phyloP scores from a whole-genome alignment of 371 early-diverging fungal species.

The Zopfochytrium polystomum region DNA sequence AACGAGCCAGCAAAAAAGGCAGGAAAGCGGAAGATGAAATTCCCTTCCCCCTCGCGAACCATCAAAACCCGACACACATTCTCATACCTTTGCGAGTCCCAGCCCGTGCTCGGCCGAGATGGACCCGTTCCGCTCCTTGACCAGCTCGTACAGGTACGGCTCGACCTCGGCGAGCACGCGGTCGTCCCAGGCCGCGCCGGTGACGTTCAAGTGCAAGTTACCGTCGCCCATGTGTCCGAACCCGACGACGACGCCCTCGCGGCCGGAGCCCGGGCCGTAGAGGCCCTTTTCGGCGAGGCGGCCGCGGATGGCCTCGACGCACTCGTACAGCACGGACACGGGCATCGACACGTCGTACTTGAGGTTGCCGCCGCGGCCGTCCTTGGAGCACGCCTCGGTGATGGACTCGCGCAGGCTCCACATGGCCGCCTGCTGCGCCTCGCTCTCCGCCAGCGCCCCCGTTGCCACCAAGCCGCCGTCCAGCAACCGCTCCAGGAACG shows the following conservation, averaged over 20 bases:
- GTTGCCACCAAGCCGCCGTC: constrained; percentile 69
- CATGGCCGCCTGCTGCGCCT: constrained; percentile 61
- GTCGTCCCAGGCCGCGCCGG: constrained; percentile 48
- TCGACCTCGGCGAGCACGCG: constrained; percentile 70
- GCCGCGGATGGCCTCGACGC: constrained; percentile 75
- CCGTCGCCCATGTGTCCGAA: constrained; percentile 74
- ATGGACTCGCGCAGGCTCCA: constrained; percentile 93
- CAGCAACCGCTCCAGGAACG: constrained; percentile 68
- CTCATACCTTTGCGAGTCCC: constrained; percentile 47
- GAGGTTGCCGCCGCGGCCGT: constrained; percentile 69
- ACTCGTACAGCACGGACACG: constrained; percentile 75
- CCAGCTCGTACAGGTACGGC: constrained; percentile 92
- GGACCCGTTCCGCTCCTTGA: constrained; percentile 58
- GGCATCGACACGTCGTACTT: constrained; percentile 92
- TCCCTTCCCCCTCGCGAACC: too few relatives aligned
- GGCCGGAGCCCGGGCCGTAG: constrained; percentile 39
- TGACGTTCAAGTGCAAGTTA: constrained; percentile 92
- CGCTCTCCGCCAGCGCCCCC: constrained; percentile 89
- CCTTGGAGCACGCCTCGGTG: constrained; percentile 83
- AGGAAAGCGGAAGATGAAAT: too few relatives aligned
- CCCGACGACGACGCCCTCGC: constrained; percentile 70
- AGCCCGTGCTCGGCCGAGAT: constrained; percentile 75
- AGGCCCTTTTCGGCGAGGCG: constrained; percentile 60
- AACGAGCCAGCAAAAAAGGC: too few relatives aligned
- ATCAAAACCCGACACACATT: background rate